phyloP scores from a whole-genome alignment of 1,284 basidiomycete genomes.

The Paramarasmius palmivorus region DNA sequence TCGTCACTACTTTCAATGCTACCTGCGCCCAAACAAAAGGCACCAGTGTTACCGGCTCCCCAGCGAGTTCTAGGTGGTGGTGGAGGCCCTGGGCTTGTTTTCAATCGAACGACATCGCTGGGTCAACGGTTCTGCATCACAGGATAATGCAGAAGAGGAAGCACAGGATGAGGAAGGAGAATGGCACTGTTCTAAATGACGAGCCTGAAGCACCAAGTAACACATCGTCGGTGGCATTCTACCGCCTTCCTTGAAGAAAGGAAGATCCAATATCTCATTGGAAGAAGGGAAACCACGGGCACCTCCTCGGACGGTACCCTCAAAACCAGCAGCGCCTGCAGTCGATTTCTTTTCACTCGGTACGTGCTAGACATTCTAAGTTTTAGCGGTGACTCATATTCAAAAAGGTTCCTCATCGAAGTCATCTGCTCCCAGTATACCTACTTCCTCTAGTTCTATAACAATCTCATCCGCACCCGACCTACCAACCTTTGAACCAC shows the following conservation, averaged over 20 bases:
- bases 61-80: slow-evolving; percentile 68
- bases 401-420: slow-evolving; percentile 24
- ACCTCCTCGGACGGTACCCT: slow-evolving; percentile 14
- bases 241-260: slow-evolving; percentile 58
- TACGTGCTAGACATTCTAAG: slow-evolving; percentile 17
- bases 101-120: slow-evolving; percentile 40
- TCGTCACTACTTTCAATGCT: slow-evolving; percentile 74
- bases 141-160: slow-evolving; percentile 8
- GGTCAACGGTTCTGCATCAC: slow-evolving; percentile 13
- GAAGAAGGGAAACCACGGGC: slow-evolving; percentile 46
- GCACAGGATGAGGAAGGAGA: slow-evolving; percentile 20
- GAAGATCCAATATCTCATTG: slow-evolving; percentile 59
- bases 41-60: slow-evolving; percentile 39
- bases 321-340: slow-evolving; percentile 36
- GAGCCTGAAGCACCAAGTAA: slow-evolving; percentile 11
- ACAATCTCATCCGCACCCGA: slow-evolving; percentile 64
- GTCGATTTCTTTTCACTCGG: slow-evolving; percentile 71
- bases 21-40: slow-evolving; percentile 69
- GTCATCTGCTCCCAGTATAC: slow-evolving; percentile 70
- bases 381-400: background rate
- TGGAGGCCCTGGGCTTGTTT: slow-evolving; percentile 57
- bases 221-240: slow-evolving; percentile 45
- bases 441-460: slow-evolving; percentile 24
- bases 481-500: slow-evolving; percentile 71
- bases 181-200: slow-evolving; percentile 11